phyloP scores from a whole-genome alignment of 768 basidiomycete species.

The Suillus clintonianus region DNA sequence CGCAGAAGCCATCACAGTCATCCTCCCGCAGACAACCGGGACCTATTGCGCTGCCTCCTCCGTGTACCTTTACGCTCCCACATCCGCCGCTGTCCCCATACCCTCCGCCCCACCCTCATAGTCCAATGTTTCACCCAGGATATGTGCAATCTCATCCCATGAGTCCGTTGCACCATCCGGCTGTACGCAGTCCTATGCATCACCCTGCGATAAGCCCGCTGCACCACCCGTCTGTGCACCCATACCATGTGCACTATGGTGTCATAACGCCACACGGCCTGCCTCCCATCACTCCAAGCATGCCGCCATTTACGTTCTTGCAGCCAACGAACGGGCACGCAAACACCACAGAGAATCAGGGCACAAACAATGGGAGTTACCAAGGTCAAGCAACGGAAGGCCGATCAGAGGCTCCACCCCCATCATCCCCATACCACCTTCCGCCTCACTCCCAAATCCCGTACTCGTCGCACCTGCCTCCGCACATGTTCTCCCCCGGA shows the following conservation, averaged over 20 bases:
- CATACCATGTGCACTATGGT: slow-evolving; percentile 28
- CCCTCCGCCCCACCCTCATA: slow-evolving; percentile 29
- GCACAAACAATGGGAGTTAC: slow-evolving; percentile 9
- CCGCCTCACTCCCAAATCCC: slow-evolving; percentile 20
- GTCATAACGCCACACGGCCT: slow-evolving; percentile 74
- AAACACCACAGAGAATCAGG: background rate
- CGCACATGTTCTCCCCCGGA: slow-evolving; percentile 30
- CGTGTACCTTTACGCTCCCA: slow-evolving; percentile 46
- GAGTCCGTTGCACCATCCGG: slow-evolving; percentile 42
- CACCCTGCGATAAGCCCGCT: slow-evolving; percentile 19
- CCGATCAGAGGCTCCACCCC: slow-evolving; percentile 9
- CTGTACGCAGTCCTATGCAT: slow-evolving; percentile 33
- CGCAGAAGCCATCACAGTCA: slow-evolving; percentile 18
- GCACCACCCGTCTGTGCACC: slow-evolving; percentile 32
- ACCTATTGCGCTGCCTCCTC: slow-evolving; percentile 68
- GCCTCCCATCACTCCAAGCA: slow-evolving; percentile 94
- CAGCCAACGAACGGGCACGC: slow-evolving; percentile 36
- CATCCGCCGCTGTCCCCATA: slow-evolving; percentile 36
- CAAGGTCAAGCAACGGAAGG: background rate
- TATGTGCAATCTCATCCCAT: slow-evolving; percentile 28
- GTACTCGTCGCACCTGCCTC: slow-evolving; percentile 22
- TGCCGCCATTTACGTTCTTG: slow-evolving; percentile 92
- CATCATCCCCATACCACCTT: slow-evolving; percentile 11
- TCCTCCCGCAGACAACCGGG: slow-evolving; percentile 60
- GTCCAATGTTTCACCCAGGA: slow-evolving; percentile 41